Evolutionary conservation across 2,329 filamentous ascomycete genomes (phyloP).

Genomic region (Alternaria burnsii): DNA sequence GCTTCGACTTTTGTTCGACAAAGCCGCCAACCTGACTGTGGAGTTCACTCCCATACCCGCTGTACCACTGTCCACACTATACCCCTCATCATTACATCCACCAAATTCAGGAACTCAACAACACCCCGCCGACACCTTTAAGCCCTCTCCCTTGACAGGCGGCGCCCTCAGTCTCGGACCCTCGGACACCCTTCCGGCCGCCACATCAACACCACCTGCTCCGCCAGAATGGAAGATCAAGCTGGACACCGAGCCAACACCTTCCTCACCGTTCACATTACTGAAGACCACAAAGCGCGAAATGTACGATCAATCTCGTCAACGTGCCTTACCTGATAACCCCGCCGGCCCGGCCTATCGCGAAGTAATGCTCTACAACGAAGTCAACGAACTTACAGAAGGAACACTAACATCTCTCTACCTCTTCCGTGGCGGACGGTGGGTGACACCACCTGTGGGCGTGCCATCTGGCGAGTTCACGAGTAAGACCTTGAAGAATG

Average conservation of each 20-base stretch:
- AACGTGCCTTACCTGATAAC: constrained; percentile 63
- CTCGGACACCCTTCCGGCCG: constrained; percentile 37
- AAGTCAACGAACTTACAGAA: constrained; percentile 77
- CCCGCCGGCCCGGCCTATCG: constrained; percentile 44
- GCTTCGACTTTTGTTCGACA: constrained; percentile 65
- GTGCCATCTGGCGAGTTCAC: constrained; percentile 41
- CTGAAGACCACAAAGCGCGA: constrained; percentile 83
- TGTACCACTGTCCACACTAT: constrained; percentile 62
- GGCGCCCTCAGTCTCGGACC: constrained; percentile 46
- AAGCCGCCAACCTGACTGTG: constrained; percentile 45
- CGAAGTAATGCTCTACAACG: constrained; percentile 80
- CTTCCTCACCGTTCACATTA: constrained; percentile 72
- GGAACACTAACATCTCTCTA: constrained; percentile 84
- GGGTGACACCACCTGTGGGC: constrained; percentile 77
- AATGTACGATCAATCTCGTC: constrained; percentile 75
- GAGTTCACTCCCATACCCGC: constrained; percentile 52
- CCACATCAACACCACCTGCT: constrained; percentile 21
- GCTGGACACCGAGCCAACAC: constrained; percentile 62
- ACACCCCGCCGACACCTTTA: constrained; percentile 38
- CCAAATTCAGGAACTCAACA: constrained; percentile 45
- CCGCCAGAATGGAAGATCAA: constrained; percentile 58
- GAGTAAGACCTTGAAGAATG: constrained; percentile 25
- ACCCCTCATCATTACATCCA: constrained; percentile 64
- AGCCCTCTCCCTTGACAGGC: constrained; percentile 47
- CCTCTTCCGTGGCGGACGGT: constrained; percentile 74